phyloP scores from a whole-genome alignment of 257 asterid genomes.

The Paraleonurus japonicus region DNA sequence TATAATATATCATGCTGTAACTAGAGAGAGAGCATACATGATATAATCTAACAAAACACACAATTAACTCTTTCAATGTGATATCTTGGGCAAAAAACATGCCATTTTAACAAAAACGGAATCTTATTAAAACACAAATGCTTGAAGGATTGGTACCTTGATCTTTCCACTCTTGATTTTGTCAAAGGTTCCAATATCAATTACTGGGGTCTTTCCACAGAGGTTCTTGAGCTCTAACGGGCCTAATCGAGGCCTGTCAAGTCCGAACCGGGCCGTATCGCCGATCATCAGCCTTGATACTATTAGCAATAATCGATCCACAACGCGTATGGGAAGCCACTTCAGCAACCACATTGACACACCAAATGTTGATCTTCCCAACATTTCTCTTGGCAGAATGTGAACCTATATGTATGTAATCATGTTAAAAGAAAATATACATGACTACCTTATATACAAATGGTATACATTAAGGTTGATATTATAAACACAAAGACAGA shows the following conservation, averaged over 20 bases:
- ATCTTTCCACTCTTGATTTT: conserved; percentile 62
- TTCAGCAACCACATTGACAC: conserved; percentile 59
- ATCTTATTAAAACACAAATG: background rate
- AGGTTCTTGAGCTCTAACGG: conserved; percentile 58
- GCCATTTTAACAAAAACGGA: background rate
- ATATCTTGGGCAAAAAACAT: background rate
- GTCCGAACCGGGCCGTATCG: conserved; percentile 54
- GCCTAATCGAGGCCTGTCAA: conserved; percentile 53
- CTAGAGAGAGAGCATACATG: too few species aligned
- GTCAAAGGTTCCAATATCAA: conserved; percentile 73
- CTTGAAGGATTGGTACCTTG: conserved; percentile 45
- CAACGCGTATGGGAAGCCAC: conserved; percentile 58
- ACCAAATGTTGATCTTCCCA: conserved; percentile 71
- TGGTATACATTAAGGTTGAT: background rate
- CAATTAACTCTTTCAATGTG: background rate
- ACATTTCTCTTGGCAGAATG: conserved; percentile 63
- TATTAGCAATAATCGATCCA: conserved; percentile 45
- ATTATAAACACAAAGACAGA: too few species aligned
- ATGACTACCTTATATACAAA: too few species aligned
- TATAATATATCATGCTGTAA: too few species aligned
- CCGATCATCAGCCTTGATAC: conserved; percentile 50
- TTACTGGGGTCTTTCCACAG: conserved; percentile 67
- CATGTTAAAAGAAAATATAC: background rate
- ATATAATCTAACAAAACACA: too few species aligned
- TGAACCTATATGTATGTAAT: conserved; percentile 41